Conservation (phyloP, 495 filamentous ascomycete species). For the Xylaria flabelliformis region DNA sequence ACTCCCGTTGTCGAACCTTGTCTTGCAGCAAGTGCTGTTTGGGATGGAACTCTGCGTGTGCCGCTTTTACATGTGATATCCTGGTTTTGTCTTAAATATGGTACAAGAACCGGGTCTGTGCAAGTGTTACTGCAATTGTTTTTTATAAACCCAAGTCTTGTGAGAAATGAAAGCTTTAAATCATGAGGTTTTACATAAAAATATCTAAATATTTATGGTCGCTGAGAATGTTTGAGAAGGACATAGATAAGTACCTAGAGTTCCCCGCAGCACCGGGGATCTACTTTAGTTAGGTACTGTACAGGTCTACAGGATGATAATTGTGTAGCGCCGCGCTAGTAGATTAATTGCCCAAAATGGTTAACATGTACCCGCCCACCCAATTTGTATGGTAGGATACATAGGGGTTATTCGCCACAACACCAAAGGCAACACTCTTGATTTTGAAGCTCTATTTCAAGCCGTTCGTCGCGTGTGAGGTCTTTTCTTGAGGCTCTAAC, state of each 20-base stretch:
- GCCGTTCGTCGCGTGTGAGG: too few species aligned
- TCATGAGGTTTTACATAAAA: not conserved
- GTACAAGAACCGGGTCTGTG: not conserved
- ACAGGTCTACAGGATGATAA: not conserved
- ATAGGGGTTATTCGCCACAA: too few species aligned
- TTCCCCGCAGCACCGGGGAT: not conserved
- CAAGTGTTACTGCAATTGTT: not conserved
- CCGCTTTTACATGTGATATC: slow-evolving; percentile 10
- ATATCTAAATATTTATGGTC: too few species aligned
- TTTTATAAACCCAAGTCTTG: not conserved
- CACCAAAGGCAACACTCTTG: too few species aligned
- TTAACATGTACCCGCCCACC: too few species aligned
- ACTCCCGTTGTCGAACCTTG: not conserved
- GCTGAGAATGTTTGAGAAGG: not conserved
- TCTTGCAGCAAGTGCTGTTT: not conserved
- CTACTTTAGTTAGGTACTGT: not conserved
- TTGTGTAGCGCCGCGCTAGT: not conserved
- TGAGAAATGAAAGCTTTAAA: not conserved
- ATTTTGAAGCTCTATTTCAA: too few species aligned
- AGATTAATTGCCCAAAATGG: too few species aligned
- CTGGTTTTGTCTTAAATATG: not conserved
- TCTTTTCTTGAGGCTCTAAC: too few species aligned
- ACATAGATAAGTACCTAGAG: not conserved
- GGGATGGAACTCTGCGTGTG: not conserved
- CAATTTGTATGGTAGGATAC: too few species aligned